Percentiles rank a stretch among this genome's conserved stretches.
Conservation (phyloP, 1,284 basidiomycete genomes). For the Leccinum cinnamomeum region DNA sequence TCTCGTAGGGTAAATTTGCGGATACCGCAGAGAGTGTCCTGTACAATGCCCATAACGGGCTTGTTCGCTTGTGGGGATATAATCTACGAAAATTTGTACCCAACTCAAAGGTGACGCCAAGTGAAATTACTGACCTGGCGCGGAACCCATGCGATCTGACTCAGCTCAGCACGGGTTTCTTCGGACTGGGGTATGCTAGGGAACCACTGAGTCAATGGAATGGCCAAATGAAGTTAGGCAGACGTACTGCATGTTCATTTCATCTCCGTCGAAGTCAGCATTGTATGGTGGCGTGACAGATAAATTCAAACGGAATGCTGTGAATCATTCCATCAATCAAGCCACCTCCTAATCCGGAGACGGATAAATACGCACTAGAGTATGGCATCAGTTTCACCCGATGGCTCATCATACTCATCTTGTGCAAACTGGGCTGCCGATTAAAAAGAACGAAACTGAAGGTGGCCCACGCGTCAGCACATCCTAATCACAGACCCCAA, state of each 20-base stretch:
- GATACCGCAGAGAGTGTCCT: slow-evolving; percentile 97
- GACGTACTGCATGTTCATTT: slow-evolving; percentile 99
- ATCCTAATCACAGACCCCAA: not conserved
- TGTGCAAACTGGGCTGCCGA: slow-evolving; percentile 97
- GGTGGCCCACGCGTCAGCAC: slow-evolving; percentile 8
- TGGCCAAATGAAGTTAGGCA: not conserved
- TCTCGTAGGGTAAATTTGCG: slow-evolving; percentile 97
- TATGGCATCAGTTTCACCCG: slow-evolving; percentile 98
- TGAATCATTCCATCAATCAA: slow-evolving; percentile 34
- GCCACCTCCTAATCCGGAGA: not conserved
- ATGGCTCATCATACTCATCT: slow-evolving; percentile 99
- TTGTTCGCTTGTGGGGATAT: slow-evolving; percentile 99
- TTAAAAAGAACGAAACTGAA: slow-evolving; percentile 93
- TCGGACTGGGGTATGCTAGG: slow-evolving; percentile 93
- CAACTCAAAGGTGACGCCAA: not conserved
- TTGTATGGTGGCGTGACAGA: slow-evolving; percentile 95
- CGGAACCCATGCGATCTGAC: slow-evolving; percentile 99
- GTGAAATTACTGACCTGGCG: slow-evolving; percentile 62
- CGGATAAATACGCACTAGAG: slow-evolving; percentile 70
- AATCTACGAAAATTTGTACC: slow-evolving; percentile 57
- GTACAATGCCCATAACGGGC: slow-evolving; percentile 99
- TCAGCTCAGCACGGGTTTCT: slow-evolving; percentile 97
- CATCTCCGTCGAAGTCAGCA: slow-evolving; percentile 99
- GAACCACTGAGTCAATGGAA: slow-evolving; percentile 11
- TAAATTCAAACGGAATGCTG: slow-evolving; percentile 94